Percentiles rank a stretch among this genome's conserved stretches.
Evolutionary conservation across 1,139 yeast genomes (phyloP).

Genomic region (Pichia inconspicua): DNA sequence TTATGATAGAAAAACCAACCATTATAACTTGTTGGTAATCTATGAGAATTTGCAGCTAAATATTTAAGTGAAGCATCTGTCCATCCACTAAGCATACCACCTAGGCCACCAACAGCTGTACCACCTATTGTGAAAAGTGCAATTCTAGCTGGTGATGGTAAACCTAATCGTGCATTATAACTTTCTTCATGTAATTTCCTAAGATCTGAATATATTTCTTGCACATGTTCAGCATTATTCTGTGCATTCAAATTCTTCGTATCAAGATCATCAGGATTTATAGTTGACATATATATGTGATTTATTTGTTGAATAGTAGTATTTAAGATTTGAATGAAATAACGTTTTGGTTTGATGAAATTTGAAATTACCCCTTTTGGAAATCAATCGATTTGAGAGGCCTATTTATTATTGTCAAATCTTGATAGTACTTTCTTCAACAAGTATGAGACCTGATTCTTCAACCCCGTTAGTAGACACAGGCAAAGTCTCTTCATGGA

Average conservation of each 20-base stretch:
- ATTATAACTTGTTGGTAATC: conserved; percentile 70
- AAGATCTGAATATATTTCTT: conserved; percentile 12
- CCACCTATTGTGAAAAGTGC: conserved; percentile 32
- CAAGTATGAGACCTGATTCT: not conserved
- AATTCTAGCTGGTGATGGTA: conserved; percentile 35
- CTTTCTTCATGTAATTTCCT: conserved; percentile 16
- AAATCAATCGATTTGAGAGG: not conserved
- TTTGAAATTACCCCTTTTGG: not conserved
- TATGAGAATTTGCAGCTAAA: conserved; percentile 74
- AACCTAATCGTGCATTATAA: conserved; percentile 31
- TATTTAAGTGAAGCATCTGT: conserved; percentile 50
- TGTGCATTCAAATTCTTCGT: conserved; percentile 17
- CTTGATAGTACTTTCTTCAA: not conserved
- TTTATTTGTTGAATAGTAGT: too few relatives aligned
- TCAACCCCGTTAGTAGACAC: conserved; percentile 3
- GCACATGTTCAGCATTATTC: conserved; percentile 13
- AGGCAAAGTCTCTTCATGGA: conserved; percentile 7
- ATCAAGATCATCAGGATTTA: conserved; percentile 16
- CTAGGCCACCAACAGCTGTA: conserved; percentile 48
- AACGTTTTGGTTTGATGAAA: too few relatives aligned
- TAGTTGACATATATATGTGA: conserved; percentile 4
- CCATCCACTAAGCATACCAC: conserved; percentile 61
- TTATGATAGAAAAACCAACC: conserved; percentile 91
- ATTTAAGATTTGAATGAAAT: too few relatives aligned
- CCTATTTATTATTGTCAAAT: too few relatives aligned